Conservation (phyloP, 2,329 filamentous ascomycete species). For the Beauveria caledonica region DNA sequence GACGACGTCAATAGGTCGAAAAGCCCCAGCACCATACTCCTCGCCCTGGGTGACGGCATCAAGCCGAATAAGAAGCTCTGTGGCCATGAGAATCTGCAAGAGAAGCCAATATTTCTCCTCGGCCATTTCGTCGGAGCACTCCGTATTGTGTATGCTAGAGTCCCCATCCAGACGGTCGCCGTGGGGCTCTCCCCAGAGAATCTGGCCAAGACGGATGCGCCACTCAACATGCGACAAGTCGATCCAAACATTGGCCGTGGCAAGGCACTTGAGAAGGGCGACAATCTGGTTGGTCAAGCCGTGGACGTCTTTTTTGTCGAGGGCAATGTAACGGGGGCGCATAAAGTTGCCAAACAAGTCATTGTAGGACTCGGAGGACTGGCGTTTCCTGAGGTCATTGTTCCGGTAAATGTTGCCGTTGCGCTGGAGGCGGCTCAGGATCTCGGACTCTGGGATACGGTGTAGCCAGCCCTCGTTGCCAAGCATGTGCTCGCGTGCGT, state of each 20-base stretch:
- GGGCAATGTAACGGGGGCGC: constrained; percentile 46
- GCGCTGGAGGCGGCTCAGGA: constrained; percentile 51
- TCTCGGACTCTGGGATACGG: constrained; percentile 46
- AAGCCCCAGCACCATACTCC: constrained; percentile 42
- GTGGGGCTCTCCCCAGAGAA: constrained; percentile 54
- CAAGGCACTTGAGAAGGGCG: constrained; percentile 57
- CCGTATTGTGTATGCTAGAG: constrained; percentile 41
- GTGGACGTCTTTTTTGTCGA: constrained; percentile 50
- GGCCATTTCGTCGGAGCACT: constrained; percentile 41
- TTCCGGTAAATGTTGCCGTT: constrained; percentile 48
- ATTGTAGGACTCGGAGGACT: constrained; percentile 51
- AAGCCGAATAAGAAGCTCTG: constrained; percentile 56
- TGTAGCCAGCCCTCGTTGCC: constrained; percentile 45
- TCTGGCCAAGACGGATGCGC: constrained; percentile 64
- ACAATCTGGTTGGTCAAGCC: constrained; percentile 63
- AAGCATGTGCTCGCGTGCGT: constrained; percentile 50
- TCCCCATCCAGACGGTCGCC: constrained; percentile 47
- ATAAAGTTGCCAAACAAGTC: constrained; percentile 54
- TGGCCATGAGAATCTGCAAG: constrained; percentile 56
- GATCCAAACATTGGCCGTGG: constrained; percentile 60
- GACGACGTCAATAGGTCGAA: constrained; percentile 48
- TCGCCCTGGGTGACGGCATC: constrained; percentile 55
- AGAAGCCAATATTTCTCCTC: constrained; percentile 61
- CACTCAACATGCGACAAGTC: constrained; percentile 69
- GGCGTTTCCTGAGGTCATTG: constrained; percentile 41